These are phyloP conservation scores for Aspergillus nomiae DNA, from an alignment of 2,329 filamentous ascomycete genomes.

Conservation along the genomic window DNA sequence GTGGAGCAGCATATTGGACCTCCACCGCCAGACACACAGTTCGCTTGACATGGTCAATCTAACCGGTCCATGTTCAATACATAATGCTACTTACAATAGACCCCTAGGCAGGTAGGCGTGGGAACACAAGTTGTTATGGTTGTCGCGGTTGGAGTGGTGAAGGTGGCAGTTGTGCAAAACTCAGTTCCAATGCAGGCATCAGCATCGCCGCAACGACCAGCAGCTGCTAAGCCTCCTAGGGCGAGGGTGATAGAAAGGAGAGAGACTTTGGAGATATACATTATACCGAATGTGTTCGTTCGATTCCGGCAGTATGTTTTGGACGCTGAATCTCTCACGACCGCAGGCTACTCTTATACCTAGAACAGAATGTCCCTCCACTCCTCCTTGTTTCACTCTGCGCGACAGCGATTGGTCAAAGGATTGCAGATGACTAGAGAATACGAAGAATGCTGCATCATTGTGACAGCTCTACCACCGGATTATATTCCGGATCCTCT, in stretches of 20 bases:
- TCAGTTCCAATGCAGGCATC: conserved; percentile 25
- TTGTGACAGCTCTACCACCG: neutral
- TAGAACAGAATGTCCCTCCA: neutral
- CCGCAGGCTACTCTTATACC: neutral
- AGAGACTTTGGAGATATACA: neutral
- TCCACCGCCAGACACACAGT: conserved; percentile 23
- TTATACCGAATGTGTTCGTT: neutral
- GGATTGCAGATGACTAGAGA: neutral
- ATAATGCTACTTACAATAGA: neutral
- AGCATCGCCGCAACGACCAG: conserved; percentile 15
- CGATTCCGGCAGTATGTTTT: neutral
- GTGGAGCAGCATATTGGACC: conserved; percentile 29
- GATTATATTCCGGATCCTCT: neutral
- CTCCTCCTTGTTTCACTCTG: neutral
- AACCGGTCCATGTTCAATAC: too few relatives aligned
- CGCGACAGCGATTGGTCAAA: neutral
- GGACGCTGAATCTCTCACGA: neutral
- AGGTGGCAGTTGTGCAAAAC: conserved; percentile 26
- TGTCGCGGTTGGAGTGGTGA: conserved; percentile 13
- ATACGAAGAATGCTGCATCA: neutral
- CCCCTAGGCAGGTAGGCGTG: neutral
- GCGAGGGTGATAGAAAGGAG: neutral
- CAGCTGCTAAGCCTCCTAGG: neutral
- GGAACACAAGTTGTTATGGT: conserved; percentile 3
- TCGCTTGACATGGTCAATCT: conserved; percentile 5